Evolutionary conservation across 2,329 filamentous ascomycete species (phyloP).

Genomic region (Alternaria solani): DNA sequence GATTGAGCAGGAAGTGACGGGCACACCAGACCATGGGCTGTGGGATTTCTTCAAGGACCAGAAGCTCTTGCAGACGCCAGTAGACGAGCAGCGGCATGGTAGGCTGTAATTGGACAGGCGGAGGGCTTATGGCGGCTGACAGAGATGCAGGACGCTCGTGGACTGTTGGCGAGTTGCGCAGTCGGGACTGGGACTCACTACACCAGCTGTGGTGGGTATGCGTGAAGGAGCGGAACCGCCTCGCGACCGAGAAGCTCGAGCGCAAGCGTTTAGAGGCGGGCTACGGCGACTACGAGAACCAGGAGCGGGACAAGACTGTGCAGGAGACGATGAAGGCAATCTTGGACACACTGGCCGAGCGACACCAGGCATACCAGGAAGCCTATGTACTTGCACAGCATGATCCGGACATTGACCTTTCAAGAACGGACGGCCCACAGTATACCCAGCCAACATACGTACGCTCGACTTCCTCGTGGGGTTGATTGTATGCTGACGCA

Average conservation of each 20-base stretch:
- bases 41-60: slow-evolving; percentile 87
- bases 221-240: slow-evolving; percentile 86
- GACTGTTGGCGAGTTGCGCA: slow-evolving; percentile 83
- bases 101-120: slow-evolving; percentile 26
- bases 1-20: slow-evolving; percentile 65
- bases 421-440: slow-evolving; percentile 33
- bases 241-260: slow-evolving; percentile 79
- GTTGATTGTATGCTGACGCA: slow-evolving; percentile 12
- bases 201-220: slow-evolving; percentile 96
- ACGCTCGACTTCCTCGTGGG: not conserved
- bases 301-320: slow-evolving; percentile 72
- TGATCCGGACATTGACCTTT: slow-evolving; percentile 57
- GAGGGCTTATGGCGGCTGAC: slow-evolving; percentile 13
- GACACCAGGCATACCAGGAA: slow-evolving; percentile 87
- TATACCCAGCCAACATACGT: slow-evolving; percentile 39
- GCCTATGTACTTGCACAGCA: slow-evolving; percentile 67
- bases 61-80: slow-evolving; percentile 74
- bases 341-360: slow-evolving; percentile 84
- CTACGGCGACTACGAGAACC: slow-evolving; percentile 75
- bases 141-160: slow-evolving; percentile 71
- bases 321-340: slow-evolving; percentile 80
- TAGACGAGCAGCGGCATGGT: slow-evolving; percentile 75
- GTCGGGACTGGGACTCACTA: slow-evolving; percentile 93
- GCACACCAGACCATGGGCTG: slow-evolving; percentile 81
- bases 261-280: slow-evolving; percentile 71